Base-by-base conservation (phyloP, 176 grass and related monocot species). In the Phoenix roebelenii region DNA sequence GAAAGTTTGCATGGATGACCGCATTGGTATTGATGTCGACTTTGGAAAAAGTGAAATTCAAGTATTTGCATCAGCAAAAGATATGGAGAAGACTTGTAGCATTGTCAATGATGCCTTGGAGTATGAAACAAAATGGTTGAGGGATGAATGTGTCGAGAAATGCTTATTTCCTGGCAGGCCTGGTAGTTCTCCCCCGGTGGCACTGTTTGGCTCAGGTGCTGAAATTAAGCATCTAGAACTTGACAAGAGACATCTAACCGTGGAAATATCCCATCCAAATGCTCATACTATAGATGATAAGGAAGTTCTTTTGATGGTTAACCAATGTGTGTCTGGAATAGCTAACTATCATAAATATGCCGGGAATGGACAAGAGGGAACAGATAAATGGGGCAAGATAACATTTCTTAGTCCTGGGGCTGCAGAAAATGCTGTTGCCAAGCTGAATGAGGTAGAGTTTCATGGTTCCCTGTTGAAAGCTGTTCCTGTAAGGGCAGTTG, bases 211-310 rank as follows among this genome's bases (percentile, higher is more conserved):
- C 7, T 90, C 92, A 18, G 87, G 92, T 74, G 92, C 83, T 82
- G 83, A 90, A 82, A 88, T 97, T 18, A 97, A 97, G 71, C 92
- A 97, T 85, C 79, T 90, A 20, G 92, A 97, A 72, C 86, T 97
- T 59, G 87, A 68, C 55, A 90, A 82, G 61, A 77, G 81, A 44
- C 74, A 63, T 77, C 51, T 97, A 57, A 77, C 92, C 0, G 83
- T 97, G 63, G 92, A 97, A 56, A 68, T 97, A 75, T 55, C 59
- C 25, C 92, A 90, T 85, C 81, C 82, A 76, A 87, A 88, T 74
- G 72, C 83, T 20, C 28, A 18, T 72, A 52, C 48, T 57, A 57
- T 97, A 18, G 66, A 74, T 81, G 92, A 88, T n/a, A 91, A 80
- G 75, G 92, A 97, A 25, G 75, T 97, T 63, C 59, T 85, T 76